Evolutionary conservation across 2,329 filamentous ascomycete genomes (phyloP).

Genomic region (Alternaria angustiovoidea): DNA sequence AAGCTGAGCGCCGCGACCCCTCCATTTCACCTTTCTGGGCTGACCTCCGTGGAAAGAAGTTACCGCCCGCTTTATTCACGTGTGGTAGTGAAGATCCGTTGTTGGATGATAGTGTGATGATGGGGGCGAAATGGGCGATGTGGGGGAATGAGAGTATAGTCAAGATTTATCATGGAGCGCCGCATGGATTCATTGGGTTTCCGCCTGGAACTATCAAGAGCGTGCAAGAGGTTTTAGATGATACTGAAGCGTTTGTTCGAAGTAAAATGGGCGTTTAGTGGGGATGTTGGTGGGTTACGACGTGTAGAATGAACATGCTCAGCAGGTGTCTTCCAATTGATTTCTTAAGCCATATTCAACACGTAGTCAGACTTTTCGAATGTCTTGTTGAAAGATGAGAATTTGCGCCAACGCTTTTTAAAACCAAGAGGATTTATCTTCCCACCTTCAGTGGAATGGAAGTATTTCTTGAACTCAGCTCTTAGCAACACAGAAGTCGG

Average conservation of each 20-base stretch:
- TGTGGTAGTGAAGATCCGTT: conserved; percentile 64
- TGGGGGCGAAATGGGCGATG: conserved; percentile 64
- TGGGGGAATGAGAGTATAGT: conserved; percentile 60
- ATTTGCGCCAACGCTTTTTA: too few relatives aligned
- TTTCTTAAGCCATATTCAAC: too few relatives aligned
- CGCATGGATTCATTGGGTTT: conserved; percentile 62
- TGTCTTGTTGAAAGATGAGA: too few relatives aligned
- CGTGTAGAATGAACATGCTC: too few relatives aligned
- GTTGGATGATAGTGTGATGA: conserved; percentile 62
- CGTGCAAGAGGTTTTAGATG: conserved; percentile 51
- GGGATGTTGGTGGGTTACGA: too few relatives aligned
- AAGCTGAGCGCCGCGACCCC: conserved; percentile 54
- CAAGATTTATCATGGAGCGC: conserved; percentile 63
- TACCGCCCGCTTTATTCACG: conserved; percentile 64
- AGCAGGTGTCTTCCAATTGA: too few relatives aligned
- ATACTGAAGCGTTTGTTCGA: conserved; percentile 52
- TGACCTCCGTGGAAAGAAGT: conserved; percentile 47
- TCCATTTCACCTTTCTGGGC: conserved; percentile 61
- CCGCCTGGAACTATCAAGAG: conserved; percentile 46
- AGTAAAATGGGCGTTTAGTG: conserved; percentile 27
- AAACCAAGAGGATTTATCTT: too few relatives aligned
- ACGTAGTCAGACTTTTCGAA: too few relatives aligned
- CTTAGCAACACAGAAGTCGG: too few relatives aligned
- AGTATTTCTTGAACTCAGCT: too few relatives aligned
- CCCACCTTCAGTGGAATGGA: too few relatives aligned